These are phyloP conservation scores for Penicillium sp. DNA, from an alignment of 2,329 filamentous ascomycete species.

Conservation along the genomic window DNA sequence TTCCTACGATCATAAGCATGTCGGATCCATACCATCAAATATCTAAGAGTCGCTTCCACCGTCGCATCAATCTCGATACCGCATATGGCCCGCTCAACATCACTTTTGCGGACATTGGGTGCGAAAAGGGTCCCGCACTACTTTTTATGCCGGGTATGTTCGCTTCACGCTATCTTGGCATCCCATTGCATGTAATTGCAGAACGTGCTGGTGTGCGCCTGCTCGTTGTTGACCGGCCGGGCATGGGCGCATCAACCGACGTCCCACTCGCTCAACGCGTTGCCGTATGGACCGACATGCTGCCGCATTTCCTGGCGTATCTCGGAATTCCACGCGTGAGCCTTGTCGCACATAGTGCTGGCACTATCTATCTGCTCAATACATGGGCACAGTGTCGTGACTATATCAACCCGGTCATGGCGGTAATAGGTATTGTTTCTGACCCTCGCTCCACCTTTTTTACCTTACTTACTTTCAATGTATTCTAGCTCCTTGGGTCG, in stretches of 20 bases:
- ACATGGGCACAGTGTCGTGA: slow-evolving; percentile 23
- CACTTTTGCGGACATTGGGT: slow-evolving; percentile 24
- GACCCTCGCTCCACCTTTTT: background rate
- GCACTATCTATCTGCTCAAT: slow-evolving; percentile 45
- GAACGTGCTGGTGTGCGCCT: slow-evolving; percentile 23
- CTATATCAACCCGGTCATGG: slow-evolving; percentile 2
- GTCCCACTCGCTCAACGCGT: slow-evolving; percentile 38
- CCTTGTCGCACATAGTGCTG: slow-evolving; percentile 41
- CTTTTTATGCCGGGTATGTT: slow-evolving; percentile 30
- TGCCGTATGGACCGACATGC: slow-evolving; percentile 39
- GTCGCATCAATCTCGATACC: slow-evolving; percentile 17
- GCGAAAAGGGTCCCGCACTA: slow-evolving; percentile 7
- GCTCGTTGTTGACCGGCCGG: slow-evolving; percentile 23
- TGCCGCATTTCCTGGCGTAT: slow-evolving; percentile 37
- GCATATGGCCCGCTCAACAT: slow-evolving; percentile 15
- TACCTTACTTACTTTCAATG: too few relatives aligned
- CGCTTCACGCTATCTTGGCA: slow-evolving; percentile 22
- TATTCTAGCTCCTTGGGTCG: slow-evolving; percentile 42
- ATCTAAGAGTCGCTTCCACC: slow-evolving; percentile 21
- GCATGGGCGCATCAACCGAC: slow-evolving; percentile 40
- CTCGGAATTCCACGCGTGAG: slow-evolving; percentile 32
- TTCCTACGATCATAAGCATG: background rate
- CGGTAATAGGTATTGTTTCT: slow-evolving; percentile 14
- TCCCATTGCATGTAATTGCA: slow-evolving; percentile 22
- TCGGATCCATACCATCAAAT: slow-evolving; percentile 5